These are phyloP conservation scores for Cornus florida DNA, from an alignment of 148 eudicot species.

Conservation along the genomic window DNA sequence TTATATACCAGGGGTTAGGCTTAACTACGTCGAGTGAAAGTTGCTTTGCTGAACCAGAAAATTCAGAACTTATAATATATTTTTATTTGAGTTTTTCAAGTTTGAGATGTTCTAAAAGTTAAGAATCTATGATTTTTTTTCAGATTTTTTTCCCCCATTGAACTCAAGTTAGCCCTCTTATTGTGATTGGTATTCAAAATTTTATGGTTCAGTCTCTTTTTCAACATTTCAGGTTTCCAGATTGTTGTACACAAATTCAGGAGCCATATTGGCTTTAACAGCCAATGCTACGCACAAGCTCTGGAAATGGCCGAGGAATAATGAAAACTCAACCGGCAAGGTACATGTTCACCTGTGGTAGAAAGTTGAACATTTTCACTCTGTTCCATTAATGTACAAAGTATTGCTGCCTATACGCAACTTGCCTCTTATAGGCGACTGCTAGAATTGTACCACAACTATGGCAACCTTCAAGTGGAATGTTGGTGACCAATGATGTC, in stretches of 20 bases:
- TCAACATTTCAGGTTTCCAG: conserved; percentile 13
- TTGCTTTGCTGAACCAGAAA: no score
- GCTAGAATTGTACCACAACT: conserved; percentile 8
- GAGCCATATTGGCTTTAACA: conserved; percentile 15
- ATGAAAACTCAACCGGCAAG: not conserved
- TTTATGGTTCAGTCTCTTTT: not conserved
- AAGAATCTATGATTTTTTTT: not conserved
- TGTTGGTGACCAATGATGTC: conserved; percentile 8
- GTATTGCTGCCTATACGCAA: not conserved
- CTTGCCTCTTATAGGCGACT: conserved; percentile 6
- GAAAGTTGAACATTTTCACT: not conserved
- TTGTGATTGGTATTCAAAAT: not conserved
- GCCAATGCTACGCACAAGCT: conserved; percentile 12
- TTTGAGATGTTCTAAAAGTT: not conserved
- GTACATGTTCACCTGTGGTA: not conserved
- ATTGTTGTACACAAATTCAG: conserved; percentile 14
- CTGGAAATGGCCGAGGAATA: conserved; percentile 17
- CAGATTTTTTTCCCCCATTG: no score
- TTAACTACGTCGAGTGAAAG: no score
- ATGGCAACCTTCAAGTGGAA: conserved; percentile 10
- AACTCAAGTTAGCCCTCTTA: not conserved
- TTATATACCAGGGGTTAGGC: no score
- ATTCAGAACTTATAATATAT: no score
- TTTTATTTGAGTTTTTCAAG: not conserved
- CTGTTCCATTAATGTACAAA: not conserved